Percentiles rank a stretch among this genome's conserved stretches.
These are phyloP conservation scores for Saccharomyces hybrid DNA, from an alignment of 1,139 yeast genomes.

Conservation along the genomic window DNA sequence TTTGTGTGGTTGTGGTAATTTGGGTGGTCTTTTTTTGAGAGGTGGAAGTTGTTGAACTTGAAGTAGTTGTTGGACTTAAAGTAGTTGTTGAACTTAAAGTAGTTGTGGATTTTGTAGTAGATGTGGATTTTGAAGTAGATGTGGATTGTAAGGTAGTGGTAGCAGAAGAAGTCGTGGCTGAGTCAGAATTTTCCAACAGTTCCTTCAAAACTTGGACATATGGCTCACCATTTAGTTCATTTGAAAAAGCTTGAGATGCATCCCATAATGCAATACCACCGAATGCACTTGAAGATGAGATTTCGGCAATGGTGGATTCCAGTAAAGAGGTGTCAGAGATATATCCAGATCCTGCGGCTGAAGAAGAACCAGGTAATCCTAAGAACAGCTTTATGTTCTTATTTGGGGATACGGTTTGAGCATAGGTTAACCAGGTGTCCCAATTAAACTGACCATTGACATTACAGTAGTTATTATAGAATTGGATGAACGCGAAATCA, in stretches of 20 bases:
- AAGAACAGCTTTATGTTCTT: constrained; percentile 53
- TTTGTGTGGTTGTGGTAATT: constrained; percentile 1
- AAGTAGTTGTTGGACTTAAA: too few species aligned
- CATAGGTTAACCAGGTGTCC: constrained; percentile 75
- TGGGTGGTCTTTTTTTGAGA: constrained; percentile 3
- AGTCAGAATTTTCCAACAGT: constrained; percentile 16
- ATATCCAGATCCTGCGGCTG: constrained; percentile 68
- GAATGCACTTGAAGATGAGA: constrained; percentile 42
- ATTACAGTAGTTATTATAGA: constrained; percentile 83
- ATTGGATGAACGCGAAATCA: constrained; percentile 86
- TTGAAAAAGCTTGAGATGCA: constrained; percentile 69
- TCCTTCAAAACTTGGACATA: constrained; percentile 31
- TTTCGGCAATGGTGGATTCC: constrained; percentile 33
- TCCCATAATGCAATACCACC: constrained; percentile 93
- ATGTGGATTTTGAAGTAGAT: background rate
- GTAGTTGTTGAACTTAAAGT: background rate
- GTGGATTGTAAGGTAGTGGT: constrained; percentile 10
- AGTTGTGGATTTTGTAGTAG: background rate
- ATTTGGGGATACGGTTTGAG: constrained; percentile 57
- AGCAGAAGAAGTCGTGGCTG: constrained; percentile 20
- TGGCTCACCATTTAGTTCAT: constrained; percentile 38
- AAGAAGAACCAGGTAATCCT: constrained; percentile 64
- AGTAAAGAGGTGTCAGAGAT: constrained; percentile 39
- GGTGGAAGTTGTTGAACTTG: too few species aligned
- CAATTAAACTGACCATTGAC: constrained; percentile 61